phyloP scores from a whole-genome alignment of 352 stramenopile species.

The Phytophthora cryptogea region DNA sequence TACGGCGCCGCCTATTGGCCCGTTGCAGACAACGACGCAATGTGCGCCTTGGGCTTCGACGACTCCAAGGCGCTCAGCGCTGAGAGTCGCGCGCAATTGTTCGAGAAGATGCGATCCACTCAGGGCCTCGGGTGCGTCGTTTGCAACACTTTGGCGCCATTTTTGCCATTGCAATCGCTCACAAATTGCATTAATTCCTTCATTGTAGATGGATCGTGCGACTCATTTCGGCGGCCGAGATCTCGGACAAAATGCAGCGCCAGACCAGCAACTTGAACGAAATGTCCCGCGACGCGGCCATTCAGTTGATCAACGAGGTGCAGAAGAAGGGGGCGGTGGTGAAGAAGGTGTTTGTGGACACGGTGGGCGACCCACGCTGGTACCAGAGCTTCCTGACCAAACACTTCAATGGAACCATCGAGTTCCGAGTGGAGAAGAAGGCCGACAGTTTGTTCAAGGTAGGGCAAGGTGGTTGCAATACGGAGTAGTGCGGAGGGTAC shows the following conservation, averaged over 20 bases:
- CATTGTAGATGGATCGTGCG: constrained; percentile 86
- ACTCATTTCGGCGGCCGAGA: constrained; percentile 92
- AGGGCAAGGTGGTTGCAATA: neutral
- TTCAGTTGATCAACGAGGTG: constrained; percentile 92
- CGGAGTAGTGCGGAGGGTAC: no score
- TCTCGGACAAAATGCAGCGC: constrained; percentile 95
- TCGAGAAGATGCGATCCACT: constrained; percentile 86
- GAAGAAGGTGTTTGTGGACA: constrained; percentile 94
- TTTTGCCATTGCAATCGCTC: constrained; percentile 7
- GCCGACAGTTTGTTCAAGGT: constrained; percentile 96
- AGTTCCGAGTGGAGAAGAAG: constrained; percentile 96
- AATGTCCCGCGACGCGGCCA: constrained; percentile 93
- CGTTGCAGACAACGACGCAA: constrained; percentile 62
- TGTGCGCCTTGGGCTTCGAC: constrained; percentile 91
- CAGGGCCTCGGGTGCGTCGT: constrained; percentile 56
- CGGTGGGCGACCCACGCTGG: constrained; percentile 90
- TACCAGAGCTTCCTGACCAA: constrained; percentile 94
- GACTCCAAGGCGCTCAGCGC: constrained; percentile 94
- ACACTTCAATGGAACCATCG: constrained; percentile 87
- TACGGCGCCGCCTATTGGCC: constrained; percentile 94
- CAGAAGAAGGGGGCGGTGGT: constrained; percentile 86
- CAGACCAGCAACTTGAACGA: constrained; percentile 93
- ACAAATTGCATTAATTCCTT: neutral
- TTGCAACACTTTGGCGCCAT: neutral
- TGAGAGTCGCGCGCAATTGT: constrained; percentile 87